phyloP scores from a whole-genome alignment of 768 basidiomycete genomes.

The Phlebiopsis flavidoalba region DNA sequence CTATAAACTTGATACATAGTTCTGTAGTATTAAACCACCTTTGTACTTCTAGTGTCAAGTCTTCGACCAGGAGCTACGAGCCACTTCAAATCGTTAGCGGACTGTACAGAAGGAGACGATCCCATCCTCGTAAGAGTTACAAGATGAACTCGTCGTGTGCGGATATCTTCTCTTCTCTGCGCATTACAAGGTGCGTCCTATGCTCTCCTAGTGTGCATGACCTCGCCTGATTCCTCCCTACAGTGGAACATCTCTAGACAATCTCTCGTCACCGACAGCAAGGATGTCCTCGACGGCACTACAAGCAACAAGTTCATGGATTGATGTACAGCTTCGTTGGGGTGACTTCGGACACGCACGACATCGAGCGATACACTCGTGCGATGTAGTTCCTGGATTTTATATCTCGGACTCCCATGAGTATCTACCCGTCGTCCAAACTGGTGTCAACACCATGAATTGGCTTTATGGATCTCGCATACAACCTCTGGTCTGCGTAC shows the following conservation, averaged over 20 bases:
- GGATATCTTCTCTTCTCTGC: slow-evolving; percentile 97
- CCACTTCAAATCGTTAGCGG: slow-evolving; percentile 97
- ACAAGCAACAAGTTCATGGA: slow-evolving; percentile 99
- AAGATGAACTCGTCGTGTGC: slow-evolving; percentile 99
- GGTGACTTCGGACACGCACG: slow-evolving; percentile 99
- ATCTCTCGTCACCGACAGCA: slow-evolving; percentile 90
- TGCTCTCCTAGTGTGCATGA: background rate
- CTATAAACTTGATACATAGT: slow-evolving; percentile 25
- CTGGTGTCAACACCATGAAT: slow-evolving; percentile 99
- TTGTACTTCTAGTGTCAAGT: slow-evolving; percentile 72
- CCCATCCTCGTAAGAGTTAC: slow-evolving; percentile 98
- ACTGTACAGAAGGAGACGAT: slow-evolving; percentile 99
- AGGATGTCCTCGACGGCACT: slow-evolving; percentile 96
- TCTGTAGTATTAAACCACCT: background rate
- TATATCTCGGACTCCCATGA: slow-evolving; percentile 97
- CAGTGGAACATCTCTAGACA: slow-evolving; percentile 98
- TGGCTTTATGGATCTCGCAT: slow-evolving; percentile 96
- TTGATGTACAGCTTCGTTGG: slow-evolving; percentile 93
- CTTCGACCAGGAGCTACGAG: slow-evolving; percentile 97
- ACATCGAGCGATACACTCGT: slow-evolving; percentile 97
- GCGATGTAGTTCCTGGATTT: slow-evolving; percentile 99
- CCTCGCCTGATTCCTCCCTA: slow-evolving; percentile 11
- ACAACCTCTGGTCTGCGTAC: slow-evolving; percentile 97
- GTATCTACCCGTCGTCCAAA: slow-evolving; percentile 98
- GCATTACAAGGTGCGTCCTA: slow-evolving; percentile 57